phyloP scores from a whole-genome alignment of 441 rosid genomes.

The Dalechampia spathulata region DNA sequence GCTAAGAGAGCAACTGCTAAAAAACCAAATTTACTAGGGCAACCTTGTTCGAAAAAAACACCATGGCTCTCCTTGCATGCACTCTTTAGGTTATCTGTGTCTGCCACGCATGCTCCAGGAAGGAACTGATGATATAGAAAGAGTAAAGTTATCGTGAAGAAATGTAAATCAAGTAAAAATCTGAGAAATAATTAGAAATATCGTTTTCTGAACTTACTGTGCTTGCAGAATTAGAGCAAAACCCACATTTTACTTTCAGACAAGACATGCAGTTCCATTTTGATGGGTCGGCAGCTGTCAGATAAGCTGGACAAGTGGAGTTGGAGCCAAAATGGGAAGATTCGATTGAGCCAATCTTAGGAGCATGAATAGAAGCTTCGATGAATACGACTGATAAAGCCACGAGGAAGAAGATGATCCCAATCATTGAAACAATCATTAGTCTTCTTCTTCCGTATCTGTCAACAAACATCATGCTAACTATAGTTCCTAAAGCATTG shows the following conservation, averaged over 20 bases:
- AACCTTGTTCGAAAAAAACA: neutral
- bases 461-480: conserved; percentile 58
- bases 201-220: conserved; percentile 2
- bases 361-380: conserved; percentile 47
- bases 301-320: conserved; percentile 48
- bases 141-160: conserved; percentile 14
- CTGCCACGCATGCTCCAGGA: neutral
- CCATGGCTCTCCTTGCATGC: neutral
- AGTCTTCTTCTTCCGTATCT: conserved; percentile 56
- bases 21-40: neutral
- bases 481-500: conserved; percentile 51
- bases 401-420: conserved; percentile 45
- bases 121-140: neutral
- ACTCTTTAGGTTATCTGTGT: neutral
- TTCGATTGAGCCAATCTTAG: conserved; percentile 25
- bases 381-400: conserved; percentile 35
- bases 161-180: too few species aligned
- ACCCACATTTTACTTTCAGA: conserved; percentile 46
- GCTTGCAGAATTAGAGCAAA: conserved; percentile 31
- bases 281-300: conserved; percentile 5
- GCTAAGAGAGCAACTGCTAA: conserved; percentile 48
- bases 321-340: conserved; percentile 39
- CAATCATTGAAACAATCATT: conserved; percentile 51
- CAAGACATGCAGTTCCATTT: conserved; percentile 66
- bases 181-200: too few species aligned